These are phyloP conservation scores for Saccharum hybrid DNA, from an alignment of 202 grass and related monocot genomes.

Conservation along the genomic window DNA sequence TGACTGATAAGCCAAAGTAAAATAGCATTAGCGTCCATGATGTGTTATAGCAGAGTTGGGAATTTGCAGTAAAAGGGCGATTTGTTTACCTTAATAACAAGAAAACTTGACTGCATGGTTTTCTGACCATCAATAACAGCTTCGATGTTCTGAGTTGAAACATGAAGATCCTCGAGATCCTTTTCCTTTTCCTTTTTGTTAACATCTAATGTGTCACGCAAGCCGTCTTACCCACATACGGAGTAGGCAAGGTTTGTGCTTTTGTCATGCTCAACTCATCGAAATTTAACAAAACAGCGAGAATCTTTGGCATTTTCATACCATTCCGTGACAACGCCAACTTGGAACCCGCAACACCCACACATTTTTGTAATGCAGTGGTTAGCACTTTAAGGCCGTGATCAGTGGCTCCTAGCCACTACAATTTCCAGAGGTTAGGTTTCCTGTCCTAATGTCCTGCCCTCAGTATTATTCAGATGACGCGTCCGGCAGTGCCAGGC, in stretches of 20 bases:
- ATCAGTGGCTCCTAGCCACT: slow-evolving; percentile 11
- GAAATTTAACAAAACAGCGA: slow-evolving; percentile 21
- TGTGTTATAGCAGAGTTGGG: not conserved
- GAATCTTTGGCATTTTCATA: slow-evolving; percentile 30
- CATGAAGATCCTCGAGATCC: not conserved
- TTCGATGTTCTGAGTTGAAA: not conserved
- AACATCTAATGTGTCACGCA: not conserved
- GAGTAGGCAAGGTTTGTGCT: slow-evolving; percentile 22
- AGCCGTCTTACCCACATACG: slow-evolving; percentile 34
- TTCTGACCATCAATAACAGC: not conserved
- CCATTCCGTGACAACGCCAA: slow-evolving; percentile 19
- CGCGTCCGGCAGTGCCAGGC: not conserved
- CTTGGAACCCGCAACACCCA: slow-evolving; percentile 3
- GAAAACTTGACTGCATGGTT: not conserved
- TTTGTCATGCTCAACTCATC: slow-evolving; percentile 23
- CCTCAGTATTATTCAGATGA: slow-evolving; percentile 38
- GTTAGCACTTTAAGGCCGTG: slow-evolving; percentile 43
- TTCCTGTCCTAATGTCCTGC: slow-evolving; percentile 28
- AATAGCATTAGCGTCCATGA: not conserved
- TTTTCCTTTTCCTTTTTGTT: not conserved
- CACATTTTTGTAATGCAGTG: slow-evolving; percentile 49
- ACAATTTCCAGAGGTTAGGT: slow-evolving; percentile 46
- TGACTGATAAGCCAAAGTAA: not conserved
- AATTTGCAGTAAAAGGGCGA: not conserved
- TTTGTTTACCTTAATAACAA: not conserved